Evolutionary conservation across 352 stramenopile species (phyloP), one percentile per base, ranked within the genome.

Genomic region (Poterioochromonas sp.): DNA sequence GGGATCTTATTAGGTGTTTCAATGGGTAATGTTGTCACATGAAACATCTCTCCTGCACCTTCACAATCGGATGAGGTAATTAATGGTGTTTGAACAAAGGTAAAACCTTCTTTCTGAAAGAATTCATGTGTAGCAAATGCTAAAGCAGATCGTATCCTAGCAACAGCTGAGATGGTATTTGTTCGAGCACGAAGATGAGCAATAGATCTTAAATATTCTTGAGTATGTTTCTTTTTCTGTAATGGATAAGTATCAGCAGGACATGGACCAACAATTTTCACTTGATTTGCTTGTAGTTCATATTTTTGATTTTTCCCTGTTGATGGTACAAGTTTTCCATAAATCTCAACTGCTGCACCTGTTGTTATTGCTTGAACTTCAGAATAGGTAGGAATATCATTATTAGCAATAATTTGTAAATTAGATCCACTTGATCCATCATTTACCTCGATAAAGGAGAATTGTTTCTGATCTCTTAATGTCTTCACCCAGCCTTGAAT

Each of bases 41-140:
- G 90, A 83, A 99, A 99, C 90, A 98, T 94, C 84, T 99, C 95
- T 54, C 95, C 95, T 26, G 95, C 95, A 34, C 95, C 95, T 87
- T 99, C 95, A 83, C 93, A 98, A 84, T 99, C 95, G 43, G 90
- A 95, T 18, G 93, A 93, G 11, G 95, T 99, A 79, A 99, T 91
- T 53, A 99, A 88, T 0, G 95, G 95, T 49, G 94, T 97, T 83
- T 97, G 91, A 11, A 96, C 83, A 80, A 95, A 93, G n/a, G 90
- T 81, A 80, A 93, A 94, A 3, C 88, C 88, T 74, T 87, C 39
- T 91, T 87, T 41, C 71, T 92, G 85, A 68, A 91, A 91, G 76
- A 91, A 91, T 41, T 82, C 63, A 79, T 91, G 88, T 12, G 53
- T 32, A 60, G 73, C 47, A 78, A 43, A 65, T 68, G 73, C 73